Conservation (phyloP, 2,329 filamentous ascomycete species). For the Microcera coccophila region DNA sequence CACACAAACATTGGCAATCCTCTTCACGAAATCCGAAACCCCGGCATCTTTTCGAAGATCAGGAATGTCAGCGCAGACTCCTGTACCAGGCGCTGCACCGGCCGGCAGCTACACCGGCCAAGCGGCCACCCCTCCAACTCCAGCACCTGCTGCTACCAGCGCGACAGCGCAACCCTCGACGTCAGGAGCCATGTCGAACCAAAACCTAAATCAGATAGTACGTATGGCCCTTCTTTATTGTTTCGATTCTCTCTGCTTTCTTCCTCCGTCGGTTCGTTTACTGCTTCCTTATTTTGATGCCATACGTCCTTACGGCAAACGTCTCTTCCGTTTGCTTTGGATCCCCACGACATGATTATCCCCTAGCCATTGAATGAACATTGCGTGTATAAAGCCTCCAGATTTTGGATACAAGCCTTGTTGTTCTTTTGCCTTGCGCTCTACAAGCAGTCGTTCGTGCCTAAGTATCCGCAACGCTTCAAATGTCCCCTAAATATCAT, state of each 20-base stretch:
- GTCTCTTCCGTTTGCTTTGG: not conserved
- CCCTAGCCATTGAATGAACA: too few species aligned
- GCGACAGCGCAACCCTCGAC: slow-evolving; percentile 32
- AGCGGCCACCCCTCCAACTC: slow-evolving; percentile 33
- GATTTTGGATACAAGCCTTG: too few species aligned
- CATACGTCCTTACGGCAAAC: not conserved
- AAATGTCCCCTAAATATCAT: too few species aligned
- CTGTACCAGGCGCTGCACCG: slow-evolving; percentile 28
- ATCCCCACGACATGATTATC: too few species aligned
- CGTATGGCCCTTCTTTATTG: slow-evolving; percentile 39
- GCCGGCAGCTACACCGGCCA: slow-evolving; percentile 31
- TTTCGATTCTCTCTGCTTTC: slow-evolving; percentile 7
- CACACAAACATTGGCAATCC: too few species aligned
- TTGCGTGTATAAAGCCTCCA: too few species aligned
- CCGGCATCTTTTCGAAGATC: not conserved
- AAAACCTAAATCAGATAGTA: slow-evolving; percentile 95
- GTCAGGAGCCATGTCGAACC: slow-evolving; percentile 62
- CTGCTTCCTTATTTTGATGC: too few species aligned
- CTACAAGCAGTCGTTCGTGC: too few species aligned
- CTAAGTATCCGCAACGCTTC: too few species aligned
- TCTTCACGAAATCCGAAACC: too few species aligned
- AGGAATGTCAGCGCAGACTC: slow-evolving; percentile 35
- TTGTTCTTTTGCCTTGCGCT: too few species aligned
- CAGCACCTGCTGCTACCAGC: slow-evolving; percentile 20
- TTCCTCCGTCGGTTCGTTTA: too few species aligned